Evolutionary conservation across 2,329 filamentous ascomycete genomes (phyloP).

Genomic region (Claviceps pazoutovae): DNA sequence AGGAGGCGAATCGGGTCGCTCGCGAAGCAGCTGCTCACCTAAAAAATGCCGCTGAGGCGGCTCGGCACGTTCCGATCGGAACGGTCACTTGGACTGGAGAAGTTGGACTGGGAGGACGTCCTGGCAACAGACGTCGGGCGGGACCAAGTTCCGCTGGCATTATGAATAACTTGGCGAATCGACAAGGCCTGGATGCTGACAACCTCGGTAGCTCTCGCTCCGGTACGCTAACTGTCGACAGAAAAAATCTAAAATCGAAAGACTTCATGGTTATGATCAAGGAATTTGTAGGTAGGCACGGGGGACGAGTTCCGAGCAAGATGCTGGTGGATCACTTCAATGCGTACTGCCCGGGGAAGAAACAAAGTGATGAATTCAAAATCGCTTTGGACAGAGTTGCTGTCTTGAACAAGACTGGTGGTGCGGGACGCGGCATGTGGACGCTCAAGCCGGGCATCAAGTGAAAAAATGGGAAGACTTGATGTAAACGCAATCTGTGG

Average conservation of each 20-base stretch:
- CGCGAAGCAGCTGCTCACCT: constrained; percentile 65
- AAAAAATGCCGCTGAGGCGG: constrained; percentile 56
- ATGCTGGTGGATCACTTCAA: constrained; percentile 86
- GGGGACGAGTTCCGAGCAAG: constrained; percentile 67
- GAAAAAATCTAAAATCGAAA: constrained; percentile 33
- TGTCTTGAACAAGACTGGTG: constrained; percentile 45
- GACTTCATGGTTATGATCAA: constrained; percentile 63
- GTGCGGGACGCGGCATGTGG: constrained; percentile 41
- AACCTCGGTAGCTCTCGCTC: constrained; percentile 33
- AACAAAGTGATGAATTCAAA: constrained; percentile 68
- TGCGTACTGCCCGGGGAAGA: constrained; percentile 50
- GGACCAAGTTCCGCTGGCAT: constrained; percentile 41
- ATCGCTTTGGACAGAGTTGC: constrained; percentile 66
- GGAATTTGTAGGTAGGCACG: constrained; percentile 63
- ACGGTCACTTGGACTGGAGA: constrained; percentile 90
- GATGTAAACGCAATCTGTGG: neutral
- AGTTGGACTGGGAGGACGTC: constrained; percentile 62
- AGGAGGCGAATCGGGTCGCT: constrained; percentile 69
- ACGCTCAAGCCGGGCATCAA: constrained; percentile 25
- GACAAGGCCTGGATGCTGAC: constrained; percentile 35
- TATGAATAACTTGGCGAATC: constrained; percentile 41
- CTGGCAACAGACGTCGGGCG: constrained; percentile 38
- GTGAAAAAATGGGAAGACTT: constrained; percentile 4
- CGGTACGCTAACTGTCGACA: constrained; percentile 25
- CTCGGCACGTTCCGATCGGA: constrained; percentile 60